A percentile compares a stretch with the other conserved stretches of the same genome.
phyloP scores from a whole-genome alignment of 2,329 filamentous ascomycete genomes.

The Curvularia verruculosa region DNA sequence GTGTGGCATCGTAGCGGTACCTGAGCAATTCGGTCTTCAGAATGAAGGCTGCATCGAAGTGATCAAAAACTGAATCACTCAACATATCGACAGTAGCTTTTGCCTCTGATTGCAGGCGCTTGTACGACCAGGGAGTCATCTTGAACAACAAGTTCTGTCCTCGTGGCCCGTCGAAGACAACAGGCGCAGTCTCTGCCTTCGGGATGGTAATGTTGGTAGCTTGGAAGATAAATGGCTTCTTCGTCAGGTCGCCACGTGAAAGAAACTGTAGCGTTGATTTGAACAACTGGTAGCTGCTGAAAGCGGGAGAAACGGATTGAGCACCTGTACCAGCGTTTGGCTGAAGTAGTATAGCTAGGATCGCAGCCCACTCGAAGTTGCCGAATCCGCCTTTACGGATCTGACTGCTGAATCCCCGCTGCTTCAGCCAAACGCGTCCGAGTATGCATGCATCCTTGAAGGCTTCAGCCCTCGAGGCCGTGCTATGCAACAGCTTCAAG shows the following conservation, averaged over 20 bases:
- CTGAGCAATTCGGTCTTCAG: conserved; percentile 59
- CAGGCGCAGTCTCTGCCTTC: conserved; percentile 61
- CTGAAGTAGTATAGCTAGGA: conserved; percentile 80
- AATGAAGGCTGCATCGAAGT: conserved; percentile 87
- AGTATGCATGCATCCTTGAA: conserved; percentile 86
- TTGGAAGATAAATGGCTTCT: conserved; percentile 65
- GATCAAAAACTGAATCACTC: conserved; percentile 73
- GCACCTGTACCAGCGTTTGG: conserved; percentile 75
- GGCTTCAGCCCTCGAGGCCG: conserved; percentile 70
- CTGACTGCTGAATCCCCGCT: conserved; percentile 77
- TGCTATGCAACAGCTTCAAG: conserved; percentile 74
- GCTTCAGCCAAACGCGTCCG: conserved; percentile 85
- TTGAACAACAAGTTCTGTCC: conserved; percentile 87
- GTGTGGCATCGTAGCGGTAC: conserved; percentile 62
- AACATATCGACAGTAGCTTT: conserved; percentile 75
- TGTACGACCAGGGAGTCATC: conserved; percentile 85
- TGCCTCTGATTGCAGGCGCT: conserved; percentile 74
- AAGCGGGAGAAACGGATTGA: conserved; percentile 74
- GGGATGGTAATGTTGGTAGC: conserved; percentile 43
- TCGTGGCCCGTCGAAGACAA: conserved; percentile 77
- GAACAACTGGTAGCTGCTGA: conserved; percentile 92
- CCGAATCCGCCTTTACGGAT: conserved; percentile 85
- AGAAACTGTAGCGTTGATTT: conserved; percentile 92
- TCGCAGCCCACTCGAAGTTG: conserved; percentile 85
- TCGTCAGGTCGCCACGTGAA: conserved; percentile 72